Evolutionary conservation across 2,329 filamentous ascomycete genomes (phyloP), one percentile per base, ranked within the genome.

Genomic region (Fusarium sororula): DNA sequence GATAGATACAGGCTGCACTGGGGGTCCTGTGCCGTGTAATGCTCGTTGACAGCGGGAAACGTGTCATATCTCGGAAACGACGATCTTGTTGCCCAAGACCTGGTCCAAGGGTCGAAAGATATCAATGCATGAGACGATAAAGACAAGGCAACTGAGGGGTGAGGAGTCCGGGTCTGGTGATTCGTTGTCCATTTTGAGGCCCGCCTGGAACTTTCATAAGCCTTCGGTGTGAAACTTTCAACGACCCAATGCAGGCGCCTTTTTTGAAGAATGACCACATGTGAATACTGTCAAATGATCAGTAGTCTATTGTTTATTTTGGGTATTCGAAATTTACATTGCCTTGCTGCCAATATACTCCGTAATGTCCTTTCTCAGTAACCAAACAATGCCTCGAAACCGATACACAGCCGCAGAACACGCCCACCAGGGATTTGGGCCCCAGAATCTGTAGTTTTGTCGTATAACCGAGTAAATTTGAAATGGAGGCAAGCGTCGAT

Each of bases 21-120:
- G 2, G 42, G 42, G 0, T 44, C 2, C 42, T 5, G 0, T 0
- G n/a, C n/a, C 0, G 42, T 18, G 42, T 13, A 24, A 44, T 44
- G 42, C 42, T 18, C n/a, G n/a, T n/a, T 44, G n/a, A 44, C n/a
- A 44, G 42, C 42, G n/a, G 42, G n/a, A 44, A 44, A 44, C 42
- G 42, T 44, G 42, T 44, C 42, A 44, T 24, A 44, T 24, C 42
- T 44, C 42, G n/a, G 0, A 44, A 2, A 24, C 4, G 42, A 44
- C 42, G 0, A 44, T 44, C 42, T 44, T 24, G n/a, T 18, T 44
- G 42, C n/a, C 42, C 42, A 44, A 44, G 42, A 6, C 42, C 15
- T 44, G 42, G 42, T 24, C 0, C 0, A 12, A 0, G 41, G 41
- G 41, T 24, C n/a, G 1, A 6, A 20, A 10, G 41, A 44, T 18